phyloP scores from a whole-genome alignment of 176 grass and related monocot genomes.

The Avena sativa region DNA sequence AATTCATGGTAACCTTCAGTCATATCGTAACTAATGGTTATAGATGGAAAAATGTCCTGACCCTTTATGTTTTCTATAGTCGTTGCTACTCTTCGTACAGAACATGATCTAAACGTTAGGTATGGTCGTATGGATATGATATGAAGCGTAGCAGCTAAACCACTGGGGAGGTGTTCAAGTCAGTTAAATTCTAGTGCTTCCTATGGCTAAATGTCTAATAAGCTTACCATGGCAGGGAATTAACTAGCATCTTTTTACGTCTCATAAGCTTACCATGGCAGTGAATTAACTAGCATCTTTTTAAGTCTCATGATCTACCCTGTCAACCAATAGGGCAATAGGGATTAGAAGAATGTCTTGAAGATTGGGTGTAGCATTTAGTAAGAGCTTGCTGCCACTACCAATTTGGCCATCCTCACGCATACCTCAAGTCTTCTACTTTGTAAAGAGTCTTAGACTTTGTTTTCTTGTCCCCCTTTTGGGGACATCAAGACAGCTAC shows the following conservation, averaged over 20 bases:
- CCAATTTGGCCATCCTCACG: not conserved
- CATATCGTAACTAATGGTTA: not conserved
- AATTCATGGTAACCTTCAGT: not conserved
- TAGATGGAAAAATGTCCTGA: slow-evolving; percentile 18
- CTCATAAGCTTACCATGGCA: not conserved
- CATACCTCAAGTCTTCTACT: not conserved
- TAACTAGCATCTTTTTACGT: not conserved
- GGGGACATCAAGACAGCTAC: slow-evolving; percentile 18
- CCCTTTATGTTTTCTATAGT: slow-evolving; percentile 5
- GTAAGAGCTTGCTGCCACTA: not conserved
- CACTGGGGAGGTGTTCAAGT: not conserved
- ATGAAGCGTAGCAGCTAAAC: slow-evolving; percentile 27
- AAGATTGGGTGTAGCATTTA: slow-evolving; percentile 1
- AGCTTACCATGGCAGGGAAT: not conserved
- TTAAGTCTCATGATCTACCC: not conserved
- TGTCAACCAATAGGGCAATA: slow-evolving; percentile 27
- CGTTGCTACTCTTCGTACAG: not conserved
- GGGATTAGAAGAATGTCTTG: slow-evolving; percentile 6
- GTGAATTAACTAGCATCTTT: not conserved
- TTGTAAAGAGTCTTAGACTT: not conserved
- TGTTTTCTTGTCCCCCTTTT: slow-evolving; percentile 18
- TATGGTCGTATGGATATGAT: not conserved
- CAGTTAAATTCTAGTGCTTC: not conserved
- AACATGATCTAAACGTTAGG: slow-evolving; percentile 1
- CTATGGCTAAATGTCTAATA: not conserved